A percentile compares a stretch with the other conserved stretches of the same genome.
Evolutionary conservation across 2,329 filamentous ascomycete species (phyloP).

Genomic region (Chaetoscypha palmicola): DNA sequence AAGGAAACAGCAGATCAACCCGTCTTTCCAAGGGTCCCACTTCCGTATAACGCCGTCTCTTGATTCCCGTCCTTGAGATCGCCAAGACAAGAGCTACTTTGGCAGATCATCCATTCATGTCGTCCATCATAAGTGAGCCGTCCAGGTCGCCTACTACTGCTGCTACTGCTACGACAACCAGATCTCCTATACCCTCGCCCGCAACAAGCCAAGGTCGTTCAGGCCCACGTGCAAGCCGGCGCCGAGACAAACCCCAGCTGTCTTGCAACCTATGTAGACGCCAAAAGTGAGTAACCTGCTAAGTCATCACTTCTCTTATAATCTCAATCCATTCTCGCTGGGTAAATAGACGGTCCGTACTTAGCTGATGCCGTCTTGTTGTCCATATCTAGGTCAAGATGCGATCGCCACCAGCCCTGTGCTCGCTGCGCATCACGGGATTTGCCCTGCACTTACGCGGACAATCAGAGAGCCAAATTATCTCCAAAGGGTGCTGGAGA

Average conservation of each 20-base stretch:
- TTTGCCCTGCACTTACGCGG: constrained; percentile 26
- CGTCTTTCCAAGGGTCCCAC: too few species aligned
- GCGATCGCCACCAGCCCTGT: constrained; percentile 29
- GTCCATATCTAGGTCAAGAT: constrained; percentile 13
- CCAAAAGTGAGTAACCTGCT: constrained; percentile 26
- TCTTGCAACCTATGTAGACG: constrained; percentile 27
- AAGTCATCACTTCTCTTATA: background rate
- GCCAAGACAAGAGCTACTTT: too few species aligned
- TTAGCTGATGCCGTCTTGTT: background rate
- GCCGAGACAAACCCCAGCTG: constrained; percentile 28
- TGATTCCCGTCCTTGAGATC: too few species aligned
- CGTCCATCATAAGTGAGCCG: too few species aligned
- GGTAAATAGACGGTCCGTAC: too few species aligned
- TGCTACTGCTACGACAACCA: too few species aligned
- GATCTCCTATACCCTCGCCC: too few species aligned
- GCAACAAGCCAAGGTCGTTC: background rate
- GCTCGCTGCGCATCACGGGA: constrained; percentile 25
- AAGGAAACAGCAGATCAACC: too few species aligned
- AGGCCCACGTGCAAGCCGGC: background rate
- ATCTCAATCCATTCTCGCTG: too few species aligned
- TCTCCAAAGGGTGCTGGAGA: constrained; percentile 17
- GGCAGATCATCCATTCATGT: background rate
- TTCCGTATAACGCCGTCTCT: too few species aligned
- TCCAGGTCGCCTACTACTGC: too few species aligned
- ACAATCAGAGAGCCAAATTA: constrained; percentile 25